These are phyloP conservation scores for Fusarium humuli DNA, from an alignment of 2,329 filamentous ascomycete species.

Conservation along the genomic window DNA sequence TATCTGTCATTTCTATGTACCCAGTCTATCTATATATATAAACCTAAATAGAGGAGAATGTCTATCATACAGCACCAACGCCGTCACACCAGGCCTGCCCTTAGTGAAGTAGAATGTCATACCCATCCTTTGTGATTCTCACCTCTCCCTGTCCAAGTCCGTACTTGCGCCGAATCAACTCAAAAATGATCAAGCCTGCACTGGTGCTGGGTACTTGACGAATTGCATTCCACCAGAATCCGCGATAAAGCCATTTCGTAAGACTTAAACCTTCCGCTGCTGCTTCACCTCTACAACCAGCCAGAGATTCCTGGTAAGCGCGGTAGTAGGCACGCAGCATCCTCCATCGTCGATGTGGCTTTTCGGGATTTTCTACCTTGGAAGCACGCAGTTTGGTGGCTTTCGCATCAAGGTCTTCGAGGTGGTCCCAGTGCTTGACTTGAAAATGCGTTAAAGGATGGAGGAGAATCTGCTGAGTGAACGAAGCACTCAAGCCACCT, in stretches of 20 bases:
- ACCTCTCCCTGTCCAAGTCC: conserved; percentile 71
- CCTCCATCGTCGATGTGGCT: conserved; percentile 56
- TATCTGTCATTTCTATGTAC: conserved; percentile 15
- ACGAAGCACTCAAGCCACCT: conserved; percentile 75
- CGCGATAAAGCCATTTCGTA: conserved; percentile 74
- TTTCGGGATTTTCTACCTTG: conserved; percentile 47
- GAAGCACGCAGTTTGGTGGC: conserved; percentile 59
- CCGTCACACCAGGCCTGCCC: conserved; percentile 8
- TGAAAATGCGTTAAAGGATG: conserved; percentile 79
- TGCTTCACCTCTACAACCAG: conserved; percentile 69
- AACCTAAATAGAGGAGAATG: conserved; percentile 31
- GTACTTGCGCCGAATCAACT: conserved; percentile 79
- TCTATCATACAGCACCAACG: conserved; percentile 30
- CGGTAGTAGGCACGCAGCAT: conserved; percentile 75
- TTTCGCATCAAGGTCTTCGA: conserved; percentile 77
- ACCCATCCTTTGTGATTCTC: conserved; percentile 74
- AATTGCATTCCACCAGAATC: conserved; percentile 78
- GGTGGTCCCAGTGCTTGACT: conserved; percentile 76
- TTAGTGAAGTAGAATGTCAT: conserved; percentile 72
- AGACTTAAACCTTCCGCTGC: conserved; percentile 66
- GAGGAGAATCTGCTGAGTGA: conserved; percentile 76
- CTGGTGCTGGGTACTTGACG: conserved; percentile 81
- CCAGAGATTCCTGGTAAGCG: conserved; percentile 76
- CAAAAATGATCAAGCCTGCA: conserved; percentile 82
- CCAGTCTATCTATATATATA: background rate